Percentiles rank a stretch among this genome's conserved stretches.
phyloP scores from a whole-genome alignment of 208 protist genomes.

The Acanthamoeba lenticulata region DNA sequence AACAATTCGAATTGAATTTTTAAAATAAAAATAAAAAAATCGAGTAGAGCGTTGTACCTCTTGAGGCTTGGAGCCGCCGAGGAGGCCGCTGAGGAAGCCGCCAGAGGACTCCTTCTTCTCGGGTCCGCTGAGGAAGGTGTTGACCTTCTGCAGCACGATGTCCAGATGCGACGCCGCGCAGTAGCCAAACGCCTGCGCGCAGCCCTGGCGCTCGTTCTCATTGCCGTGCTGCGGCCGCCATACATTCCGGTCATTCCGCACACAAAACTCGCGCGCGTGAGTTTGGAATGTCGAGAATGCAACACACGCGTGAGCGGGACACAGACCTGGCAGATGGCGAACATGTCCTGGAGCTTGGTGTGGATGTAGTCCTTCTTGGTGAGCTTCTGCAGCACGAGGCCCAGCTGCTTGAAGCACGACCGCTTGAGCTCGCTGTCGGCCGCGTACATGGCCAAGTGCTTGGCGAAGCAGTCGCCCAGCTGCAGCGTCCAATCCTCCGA shows the following conservation, averaged over 20 bases:
- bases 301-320: not conserved
- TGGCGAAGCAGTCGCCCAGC: slow-evolving; percentile 6
- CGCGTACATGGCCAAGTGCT: slow-evolving; percentile 21
- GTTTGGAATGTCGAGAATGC: not conserved
- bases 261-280: too few relatives aligned
- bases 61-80: slow-evolving; percentile 63
- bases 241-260: too few relatives aligned
- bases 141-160: slow-evolving; percentile 76
- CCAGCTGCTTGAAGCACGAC: slow-evolving; percentile 75
- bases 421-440: slow-evolving; percentile 59
- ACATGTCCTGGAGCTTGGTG: slow-evolving; percentile 75
- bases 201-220: slow-evolving; percentile 74
- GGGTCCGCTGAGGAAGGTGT: slow-evolving; percentile 3
- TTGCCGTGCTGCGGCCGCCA: slow-evolving; percentile 72
- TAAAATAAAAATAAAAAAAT: too few relatives aligned
- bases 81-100: slow-evolving; percentile 39
- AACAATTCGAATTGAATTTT: not conserved
- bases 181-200: slow-evolving; percentile 78
- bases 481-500: slow-evolving; percentile 25
- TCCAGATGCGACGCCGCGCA: slow-evolving; percentile 76
- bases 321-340: slow-evolving; percentile 30
- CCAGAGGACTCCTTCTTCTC: slow-evolving; percentile 60
- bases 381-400: slow-evolving; percentile 78
- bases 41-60: not conserved
- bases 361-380: slow-evolving; percentile 78